Evolutionary conservation across 139 green algal genomes (phyloP), one percentile per base, ranked within the genome.

Genomic region (Coelastrella sp.): DNA sequence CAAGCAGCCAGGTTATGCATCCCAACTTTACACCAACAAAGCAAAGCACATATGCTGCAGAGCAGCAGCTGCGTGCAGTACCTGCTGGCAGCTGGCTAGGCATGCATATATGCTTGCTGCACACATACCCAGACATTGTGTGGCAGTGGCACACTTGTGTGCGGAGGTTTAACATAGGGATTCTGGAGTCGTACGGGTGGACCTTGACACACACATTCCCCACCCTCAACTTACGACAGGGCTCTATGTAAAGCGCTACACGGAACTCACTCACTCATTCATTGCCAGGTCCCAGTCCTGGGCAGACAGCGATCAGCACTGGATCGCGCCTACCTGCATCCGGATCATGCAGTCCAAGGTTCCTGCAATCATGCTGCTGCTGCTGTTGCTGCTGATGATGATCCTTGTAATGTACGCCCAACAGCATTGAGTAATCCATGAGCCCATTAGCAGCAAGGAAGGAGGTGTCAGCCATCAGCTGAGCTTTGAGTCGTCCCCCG

Each of bases 351-450:
- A 20, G n/a, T 22, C n/a, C 56, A 19, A 79, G 80, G 65, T 78
- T 78, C n/a, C 64, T 16, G 19, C 66, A 14, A 11, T 68, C 17
- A 4, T 13, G 23, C 32, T 11, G 13, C 66, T 66, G 66, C 66
- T 80, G 73, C 80, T 61, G 75, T 68, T 58, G 60, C 80, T 84
- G 88, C 65, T 66, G 82, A 4, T 80, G 64, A 23, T 85, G 73
- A 3, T 71, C 75, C 61, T 93, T 90, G 92, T 93, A 96, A 92
- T 97, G 95, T 47, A 99, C 90, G 2, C 97, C 97, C 61, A 99
- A 90, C 80, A 99, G 95, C 89, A 99, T 88, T 17, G 91, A 96
- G 93, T 99, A 99, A 92, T 99, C 97, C 97, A 99, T 99, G 56
- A 99, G 92, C 20, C 91, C 85, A 90, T 90, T 83, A 13, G 88